These are phyloP conservation scores for Termitomyces sp. DNA, from an alignment of 768 basidiomycete genomes.

Conservation along the genomic window DNA sequence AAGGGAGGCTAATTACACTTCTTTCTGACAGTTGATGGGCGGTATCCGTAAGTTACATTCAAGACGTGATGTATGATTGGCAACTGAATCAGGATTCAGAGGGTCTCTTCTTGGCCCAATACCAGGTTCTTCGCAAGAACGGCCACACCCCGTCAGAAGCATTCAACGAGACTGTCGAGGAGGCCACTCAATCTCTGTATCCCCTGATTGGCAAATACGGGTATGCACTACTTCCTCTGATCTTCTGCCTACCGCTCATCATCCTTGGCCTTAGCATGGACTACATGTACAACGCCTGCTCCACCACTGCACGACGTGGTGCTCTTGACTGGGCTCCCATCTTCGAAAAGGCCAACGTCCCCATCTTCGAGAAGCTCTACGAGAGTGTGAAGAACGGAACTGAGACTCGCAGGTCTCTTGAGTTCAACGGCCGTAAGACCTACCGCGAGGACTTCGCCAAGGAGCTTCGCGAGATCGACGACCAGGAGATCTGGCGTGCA, in stretches of 20 bases:
- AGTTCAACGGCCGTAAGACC: constrained; percentile 89
- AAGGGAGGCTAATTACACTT: constrained; percentile 6
- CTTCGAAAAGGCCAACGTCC: constrained; percentile 91
- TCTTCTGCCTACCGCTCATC: neutral
- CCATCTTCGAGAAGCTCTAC: constrained; percentile 93
- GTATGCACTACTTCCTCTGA: constrained; percentile 32
- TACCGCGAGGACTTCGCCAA: constrained; percentile 91
- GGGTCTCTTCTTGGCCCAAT: constrained; percentile 99
- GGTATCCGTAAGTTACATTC: constrained; percentile 68
- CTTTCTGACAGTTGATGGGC: constrained; percentile 74
- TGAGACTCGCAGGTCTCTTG: constrained; percentile 94
- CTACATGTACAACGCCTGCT: constrained; percentile 99
- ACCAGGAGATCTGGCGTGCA: constrained; percentile 98
- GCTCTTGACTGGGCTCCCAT: constrained; percentile 99
- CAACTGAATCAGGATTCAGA: constrained; percentile 35
- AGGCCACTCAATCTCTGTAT: constrained; percentile 98
- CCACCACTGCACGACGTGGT: constrained; percentile 97
- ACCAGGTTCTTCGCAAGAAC: constrained; percentile 94
- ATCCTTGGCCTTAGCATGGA: constrained; percentile 65
- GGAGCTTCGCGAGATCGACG: constrained; percentile 92
- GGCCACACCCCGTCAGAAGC: constrained; percentile 97
- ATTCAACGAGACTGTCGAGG: constrained; percentile 99
- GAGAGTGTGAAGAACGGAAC: constrained; percentile 91
- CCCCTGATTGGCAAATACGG: constrained; percentile 95
- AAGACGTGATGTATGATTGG: neutral